phyloP scores from a whole-genome alignment of 2,329 filamentous ascomycete genomes.

The Cadophora gregata region DNA sequence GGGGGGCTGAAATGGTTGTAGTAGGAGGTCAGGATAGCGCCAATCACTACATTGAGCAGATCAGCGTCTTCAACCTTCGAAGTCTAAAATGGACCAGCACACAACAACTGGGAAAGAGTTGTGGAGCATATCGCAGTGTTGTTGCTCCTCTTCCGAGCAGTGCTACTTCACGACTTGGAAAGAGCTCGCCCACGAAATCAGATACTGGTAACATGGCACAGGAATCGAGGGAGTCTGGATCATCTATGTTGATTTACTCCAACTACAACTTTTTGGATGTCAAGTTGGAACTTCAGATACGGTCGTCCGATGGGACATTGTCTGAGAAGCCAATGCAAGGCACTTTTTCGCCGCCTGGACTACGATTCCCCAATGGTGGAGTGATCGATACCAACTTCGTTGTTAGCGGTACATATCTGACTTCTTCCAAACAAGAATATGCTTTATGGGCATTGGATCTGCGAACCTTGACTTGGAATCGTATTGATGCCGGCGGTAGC shows the following conservation, averaged over 20 bases:
- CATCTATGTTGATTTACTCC: conserved; percentile 94
- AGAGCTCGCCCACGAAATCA: conserved; percentile 49
- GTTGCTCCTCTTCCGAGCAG: conserved; percentile 80
- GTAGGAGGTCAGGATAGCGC: conserved; percentile 95
- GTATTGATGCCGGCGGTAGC: conserved; percentile 91
- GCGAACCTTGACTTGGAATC: conserved; percentile 87
- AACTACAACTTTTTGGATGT: conserved; percentile 99
- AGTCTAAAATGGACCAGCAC: conserved; percentile 96
- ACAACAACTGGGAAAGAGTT: conserved; percentile 85
- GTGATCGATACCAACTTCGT: conserved; percentile 97
- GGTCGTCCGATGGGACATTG: conserved; percentile 81
- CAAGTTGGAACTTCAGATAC: conserved; percentile 90
- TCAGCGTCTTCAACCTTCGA: conserved; percentile 95
- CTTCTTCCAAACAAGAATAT: conserved; percentile 97
- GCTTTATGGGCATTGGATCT: conserved; percentile 95
- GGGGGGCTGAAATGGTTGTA: conserved; percentile 95
- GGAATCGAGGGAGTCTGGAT: conserved; percentile 62
- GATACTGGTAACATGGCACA: conserved; percentile 53
- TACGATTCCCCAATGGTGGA: conserved; percentile 94
- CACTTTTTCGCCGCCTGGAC: conserved; percentile 83
- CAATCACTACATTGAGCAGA: conserved; percentile 99
- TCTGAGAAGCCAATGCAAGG: conserved; percentile 90
- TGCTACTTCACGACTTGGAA: conserved; percentile 70
- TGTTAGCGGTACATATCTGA: conserved; percentile 95
- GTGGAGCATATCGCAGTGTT: conserved; percentile 94